A percentile compares a stretch with the other conserved stretches of the same genome.
Evolutionary conservation across 2,329 filamentous ascomycete species (phyloP).

Genomic region (Epichloe gansuensis): DNA sequence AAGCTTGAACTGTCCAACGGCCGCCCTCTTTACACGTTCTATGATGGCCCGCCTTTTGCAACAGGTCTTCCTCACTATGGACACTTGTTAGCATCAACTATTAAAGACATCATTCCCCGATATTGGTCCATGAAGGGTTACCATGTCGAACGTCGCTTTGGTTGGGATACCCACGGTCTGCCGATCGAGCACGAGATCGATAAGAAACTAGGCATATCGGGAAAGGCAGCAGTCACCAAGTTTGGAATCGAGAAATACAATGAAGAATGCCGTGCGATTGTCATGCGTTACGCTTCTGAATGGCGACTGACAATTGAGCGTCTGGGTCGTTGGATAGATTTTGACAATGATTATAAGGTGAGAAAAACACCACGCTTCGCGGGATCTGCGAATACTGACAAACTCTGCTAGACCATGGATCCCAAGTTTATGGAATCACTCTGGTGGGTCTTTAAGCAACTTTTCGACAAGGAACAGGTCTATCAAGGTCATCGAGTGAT

Average conservation of each 20-base stretch:
- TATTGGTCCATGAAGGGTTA: constrained; percentile 98
- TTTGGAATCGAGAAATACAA: constrained; percentile 86
- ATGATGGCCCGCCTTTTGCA: constrained; percentile 74
- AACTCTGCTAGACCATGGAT: constrained; percentile 63
- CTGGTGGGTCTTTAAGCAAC: constrained; percentile 94
- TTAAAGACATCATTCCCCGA: constrained; percentile 92
- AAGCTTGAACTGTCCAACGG: constrained; percentile 69
- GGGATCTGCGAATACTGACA: neutral
- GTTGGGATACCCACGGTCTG: constrained; percentile 89
- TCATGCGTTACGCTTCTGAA: constrained; percentile 79
- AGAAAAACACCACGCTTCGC: constrained; percentile 5
- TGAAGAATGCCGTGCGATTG: constrained; percentile 79
- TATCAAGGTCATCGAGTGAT: constrained; percentile 88
- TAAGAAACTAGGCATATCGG: constrained; percentile 84
- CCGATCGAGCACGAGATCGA: constrained; percentile 97
- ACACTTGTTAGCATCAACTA: constrained; percentile 80
- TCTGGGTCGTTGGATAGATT: constrained; percentile 91
- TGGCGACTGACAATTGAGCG: constrained; percentile 84
- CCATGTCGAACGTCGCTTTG: constrained; percentile 84
- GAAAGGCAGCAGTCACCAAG: constrained; percentile 75
- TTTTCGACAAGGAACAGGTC: constrained; percentile 80
- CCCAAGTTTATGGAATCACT: constrained; percentile 88
- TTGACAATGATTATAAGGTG: constrained; percentile 93
- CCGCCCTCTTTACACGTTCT: constrained; percentile 82
- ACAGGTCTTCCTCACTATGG: constrained; percentile 57